Percentiles rank a stretch among this genome's conserved stretches.
Conservation (phyloP, 257 asterid species). For the Primulina huaijiensis region DNA sequence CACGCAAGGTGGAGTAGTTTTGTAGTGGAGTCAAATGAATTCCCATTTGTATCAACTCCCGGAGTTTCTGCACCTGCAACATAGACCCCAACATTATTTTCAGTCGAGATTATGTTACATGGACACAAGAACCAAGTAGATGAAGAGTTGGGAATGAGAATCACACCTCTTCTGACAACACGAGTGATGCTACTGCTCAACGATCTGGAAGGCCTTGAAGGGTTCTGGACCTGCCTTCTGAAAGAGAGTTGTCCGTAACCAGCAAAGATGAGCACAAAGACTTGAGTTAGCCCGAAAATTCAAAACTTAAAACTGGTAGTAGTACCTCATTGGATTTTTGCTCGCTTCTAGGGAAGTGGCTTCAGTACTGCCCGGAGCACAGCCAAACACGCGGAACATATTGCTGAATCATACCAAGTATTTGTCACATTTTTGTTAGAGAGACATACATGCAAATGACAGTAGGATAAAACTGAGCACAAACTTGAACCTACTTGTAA, state of each 20-base stretch:
- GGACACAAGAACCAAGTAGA: conserved; percentile 1
- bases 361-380: conserved; percentile 62
- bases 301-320: conserved; percentile 9
- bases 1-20: conserved; percentile 96
- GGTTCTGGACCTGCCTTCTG: conserved; percentile 93
- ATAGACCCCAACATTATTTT: neutral
- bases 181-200: conserved; percentile 81
- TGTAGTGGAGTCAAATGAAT: conserved; percentile 81
- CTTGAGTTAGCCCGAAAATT: conserved; percentile 4
- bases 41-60: conserved; percentile 83
- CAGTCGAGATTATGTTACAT: neutral
- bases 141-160: neutral
- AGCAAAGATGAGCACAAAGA: conserved; percentile 3
- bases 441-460: neutral
- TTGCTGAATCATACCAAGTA: conserved; percentile 44
- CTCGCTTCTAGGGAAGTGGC: conserved; percentile 74
- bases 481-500: conserved; percentile 57
- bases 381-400: conserved; percentile 73
- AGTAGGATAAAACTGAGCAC: conserved; percentile 5
- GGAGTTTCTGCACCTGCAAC: conserved; percentile 75
- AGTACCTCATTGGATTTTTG: conserved; percentile 75
- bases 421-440: conserved; percentile 14
- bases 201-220: conserved; percentile 88
- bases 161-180: conserved; percentile 79
- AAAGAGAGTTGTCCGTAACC: conserved; percentile 18